Evolutionary conservation across 129 eudicot species (phyloP), one percentile per base, ranked within the genome.

Genomic region (Flaveria trinervia): DNA sequence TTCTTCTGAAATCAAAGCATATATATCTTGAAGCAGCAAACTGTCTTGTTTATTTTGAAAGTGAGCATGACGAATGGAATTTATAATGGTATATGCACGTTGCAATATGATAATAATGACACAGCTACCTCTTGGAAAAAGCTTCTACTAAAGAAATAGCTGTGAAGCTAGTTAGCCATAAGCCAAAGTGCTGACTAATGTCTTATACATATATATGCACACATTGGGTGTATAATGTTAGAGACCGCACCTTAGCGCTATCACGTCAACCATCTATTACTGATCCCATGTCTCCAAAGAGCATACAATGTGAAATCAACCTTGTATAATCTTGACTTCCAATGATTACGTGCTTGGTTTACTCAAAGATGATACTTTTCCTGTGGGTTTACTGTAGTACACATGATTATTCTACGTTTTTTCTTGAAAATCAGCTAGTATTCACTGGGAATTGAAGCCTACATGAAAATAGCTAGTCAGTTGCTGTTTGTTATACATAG

Each of bases 61-160:
- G n/a, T 48, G 16, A 14, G 22, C 59, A 16, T 52, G 59, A 51
- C 20, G 20, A 52, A 52, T n/a, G 59, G 7, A 52, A 52, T 16
- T 52, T 52, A 52, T 52, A 52, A 52, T 52, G 59, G 22, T 1
- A 15, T 15, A 44, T 4, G 5, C 23, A 6, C 11, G 7, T 52
- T 52, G 23, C 9, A n/a, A 52, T 8, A 52, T 52, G 67, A 25
- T 23, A 60, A 60, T 26, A 25, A 60, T 60, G 66, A 60, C 25
- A 60, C 26, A n/a, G 60, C 60, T 56, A 56, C 64, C 64, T 60
- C 41, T 25, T 25, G 41, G 41, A 60, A 60, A 23, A 60, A 60
- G 17, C 41, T 23, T 60, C 12, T 60, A 60, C 66, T 25, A 60
- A 57, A 57, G 23, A 57, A 28, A 57, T 5, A 22, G 65, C 3